Conservation (phyloP, 345 rosid species). For the Durio zibethinus region DNA sequence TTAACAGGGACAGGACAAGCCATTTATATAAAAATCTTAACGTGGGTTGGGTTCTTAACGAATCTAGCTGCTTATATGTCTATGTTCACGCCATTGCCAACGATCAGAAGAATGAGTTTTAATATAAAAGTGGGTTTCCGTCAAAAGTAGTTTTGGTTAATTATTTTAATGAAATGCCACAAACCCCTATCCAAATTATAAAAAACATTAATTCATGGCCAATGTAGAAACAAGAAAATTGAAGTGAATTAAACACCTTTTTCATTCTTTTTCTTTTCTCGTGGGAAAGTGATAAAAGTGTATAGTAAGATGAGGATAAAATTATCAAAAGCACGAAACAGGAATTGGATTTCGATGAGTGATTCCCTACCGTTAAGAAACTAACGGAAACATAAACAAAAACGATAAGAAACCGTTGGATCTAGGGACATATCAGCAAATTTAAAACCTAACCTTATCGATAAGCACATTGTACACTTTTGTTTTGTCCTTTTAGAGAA, state of each 20-base stretch:
- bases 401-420: neutral
- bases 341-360: neutral
- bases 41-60: neutral
- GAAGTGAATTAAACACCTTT: too few species aligned
- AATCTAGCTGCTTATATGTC: neutral
- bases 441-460: slow-evolving; percentile 1
- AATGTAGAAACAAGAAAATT: too few species aligned
- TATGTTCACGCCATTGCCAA: neutral
- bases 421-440: neutral
- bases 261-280: neutral
- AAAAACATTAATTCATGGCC: too few species aligned
- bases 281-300: neutral
- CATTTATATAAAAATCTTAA: neutral
- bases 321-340: neutral
- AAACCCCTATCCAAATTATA: too few species aligned
- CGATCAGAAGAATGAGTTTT: neutral
- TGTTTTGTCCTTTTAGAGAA: neutral
- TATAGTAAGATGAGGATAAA: too few species aligned
- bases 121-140: neutral
- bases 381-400: too few species aligned
- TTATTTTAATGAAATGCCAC: too few species aligned
- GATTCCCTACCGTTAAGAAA: neutral
- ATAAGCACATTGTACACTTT: neutral
- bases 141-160: too few species aligned
- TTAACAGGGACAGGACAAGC: neutral